Conservation (phyloP, 2,329 filamentous ascomycete species). For the Penicillium capsulatum region DNA sequence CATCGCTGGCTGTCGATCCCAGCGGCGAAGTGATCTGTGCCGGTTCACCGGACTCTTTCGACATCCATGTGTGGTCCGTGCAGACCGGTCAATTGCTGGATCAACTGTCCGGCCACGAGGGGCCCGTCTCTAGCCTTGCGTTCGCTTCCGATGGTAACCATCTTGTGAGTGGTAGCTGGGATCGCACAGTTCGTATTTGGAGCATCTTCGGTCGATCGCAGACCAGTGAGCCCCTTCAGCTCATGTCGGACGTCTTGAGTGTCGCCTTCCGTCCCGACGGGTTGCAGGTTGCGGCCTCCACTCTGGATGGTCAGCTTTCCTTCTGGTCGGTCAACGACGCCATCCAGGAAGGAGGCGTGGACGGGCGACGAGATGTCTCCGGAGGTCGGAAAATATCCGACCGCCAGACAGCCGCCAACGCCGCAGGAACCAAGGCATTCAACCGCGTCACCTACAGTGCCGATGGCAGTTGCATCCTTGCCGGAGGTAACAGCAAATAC, state of each 20-base stretch:
- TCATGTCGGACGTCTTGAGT: slow-evolving; percentile 84
- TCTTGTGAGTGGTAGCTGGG: slow-evolving; percentile 92
- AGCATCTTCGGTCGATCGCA: slow-evolving; percentile 91
- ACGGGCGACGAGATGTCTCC: slow-evolving; percentile 86
- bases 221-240: slow-evolving; percentile 86
- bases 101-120: slow-evolving; percentile 85
- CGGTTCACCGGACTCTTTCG: slow-evolving; percentile 91
- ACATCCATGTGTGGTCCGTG: slow-evolving; percentile 97
- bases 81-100: slow-evolving; percentile 95
- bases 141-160: slow-evolving; percentile 83
- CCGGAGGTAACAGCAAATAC: slow-evolving; percentile 95
- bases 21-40: slow-evolving; percentile 95
- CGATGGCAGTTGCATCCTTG: slow-evolving; percentile 84
- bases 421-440: slow-evolving; percentile 85
- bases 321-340: slow-evolving; percentile 94
- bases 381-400: slow-evolving; percentile 86
- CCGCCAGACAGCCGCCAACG: slow-evolving; percentile 85
- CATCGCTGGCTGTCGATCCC: slow-evolving; percentile 91
- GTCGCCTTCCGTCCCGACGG: slow-evolving; percentile 87
- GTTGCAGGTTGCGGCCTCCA: slow-evolving; percentile 83
- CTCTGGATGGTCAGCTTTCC: slow-evolving; percentile 85
- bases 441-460: slow-evolving; percentile 83
- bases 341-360: slow-evolving; percentile 77
- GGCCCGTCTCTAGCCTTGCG: slow-evolving; percentile 79
- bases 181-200: slow-evolving; percentile 92